Conservation (phyloP, 2,329 filamentous ascomycete species). For the Colletotrichum orchidophilum region DNA sequence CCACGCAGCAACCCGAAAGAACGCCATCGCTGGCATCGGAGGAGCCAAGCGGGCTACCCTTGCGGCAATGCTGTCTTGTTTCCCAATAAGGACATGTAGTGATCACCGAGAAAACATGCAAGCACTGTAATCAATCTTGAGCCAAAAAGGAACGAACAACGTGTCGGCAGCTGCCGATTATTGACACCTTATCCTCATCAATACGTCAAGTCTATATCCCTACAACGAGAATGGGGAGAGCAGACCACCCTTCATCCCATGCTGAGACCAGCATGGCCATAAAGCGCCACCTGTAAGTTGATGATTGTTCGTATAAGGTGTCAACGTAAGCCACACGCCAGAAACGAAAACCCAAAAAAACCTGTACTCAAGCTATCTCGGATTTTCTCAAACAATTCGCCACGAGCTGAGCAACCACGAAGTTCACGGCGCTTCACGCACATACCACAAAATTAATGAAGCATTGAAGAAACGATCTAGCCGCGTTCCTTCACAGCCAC, state of each 20-base stretch:
- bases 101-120: neutral
- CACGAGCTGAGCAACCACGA: neutral
- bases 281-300: neutral
- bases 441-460: neutral
- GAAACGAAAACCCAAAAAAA: neutral
- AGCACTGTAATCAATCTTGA: neutral
- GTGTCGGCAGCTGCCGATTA: neutral
- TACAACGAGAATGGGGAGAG: neutral
- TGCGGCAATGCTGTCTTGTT: no score
- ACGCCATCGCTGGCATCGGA: neutral
- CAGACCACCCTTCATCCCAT: neutral
- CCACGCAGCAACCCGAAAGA: neutral
- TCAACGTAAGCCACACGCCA: neutral
- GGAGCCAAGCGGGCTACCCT: neutral
- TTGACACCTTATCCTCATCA: neutral
- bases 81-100: no score
- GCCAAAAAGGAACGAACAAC: neutral
- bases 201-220: neutral
- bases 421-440: neutral
- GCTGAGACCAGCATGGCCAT: neutral
- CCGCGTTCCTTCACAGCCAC: slow-evolving; percentile 1
- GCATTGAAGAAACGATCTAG: neutral
- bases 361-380: neutral
- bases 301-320: neutral
- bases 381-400: neutral